phyloP scores from a whole-genome alignment of 2,329 filamentous ascomycete species.

The Elsinoe fawcettii region DNA sequence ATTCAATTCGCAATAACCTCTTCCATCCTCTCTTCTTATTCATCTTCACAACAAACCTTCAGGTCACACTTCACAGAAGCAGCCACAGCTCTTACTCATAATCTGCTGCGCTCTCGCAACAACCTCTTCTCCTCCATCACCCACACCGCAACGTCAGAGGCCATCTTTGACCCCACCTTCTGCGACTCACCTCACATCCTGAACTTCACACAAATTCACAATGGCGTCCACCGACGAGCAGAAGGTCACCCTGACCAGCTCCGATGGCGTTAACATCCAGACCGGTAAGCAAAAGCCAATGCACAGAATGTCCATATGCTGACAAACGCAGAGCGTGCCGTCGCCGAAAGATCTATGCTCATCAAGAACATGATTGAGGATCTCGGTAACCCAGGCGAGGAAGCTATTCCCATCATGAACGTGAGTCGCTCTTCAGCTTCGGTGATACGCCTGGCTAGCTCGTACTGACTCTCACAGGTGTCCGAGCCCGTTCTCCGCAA shows the following conservation, averaged over 20 bases:
- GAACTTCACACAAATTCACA: conserved; percentile 16
- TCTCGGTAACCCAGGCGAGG: conserved; percentile 56
- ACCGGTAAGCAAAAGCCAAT: conserved; percentile 36
- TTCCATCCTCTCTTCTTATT: conserved; percentile 8
- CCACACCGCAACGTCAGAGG: conserved; percentile 1
- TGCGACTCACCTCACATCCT: conserved; percentile 16
- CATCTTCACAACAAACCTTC: conserved; percentile 3
- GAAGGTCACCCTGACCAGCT: conserved; percentile 38
- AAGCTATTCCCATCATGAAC: conserved; percentile 83
- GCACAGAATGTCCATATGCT: background rate
- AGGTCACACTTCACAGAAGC: background rate
- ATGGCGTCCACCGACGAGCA: conserved; percentile 30
- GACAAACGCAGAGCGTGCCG: conserved; percentile 55
- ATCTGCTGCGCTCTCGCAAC: conserved; percentile 13
- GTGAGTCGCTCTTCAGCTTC: conserved; percentile 28
- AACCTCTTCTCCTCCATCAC: conserved; percentile 3
- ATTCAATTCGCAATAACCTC: conserved; percentile 9
- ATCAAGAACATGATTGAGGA: conserved; percentile 99
- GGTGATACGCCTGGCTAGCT: background rate
- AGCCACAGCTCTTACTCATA: background rate
- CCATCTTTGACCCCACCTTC: conserved; percentile 16
- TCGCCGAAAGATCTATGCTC: conserved; percentile 84
- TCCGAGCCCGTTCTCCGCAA: conserved; percentile 91
- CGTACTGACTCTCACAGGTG: conserved; percentile 42
- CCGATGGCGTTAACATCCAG: conserved; percentile 38